A percentile compares a stretch with the other conserved stretches of the same genome.
Evolutionary conservation across 2,329 filamentous ascomycete genomes (phyloP).

Genomic region (Monosporascus sp.): DNA sequence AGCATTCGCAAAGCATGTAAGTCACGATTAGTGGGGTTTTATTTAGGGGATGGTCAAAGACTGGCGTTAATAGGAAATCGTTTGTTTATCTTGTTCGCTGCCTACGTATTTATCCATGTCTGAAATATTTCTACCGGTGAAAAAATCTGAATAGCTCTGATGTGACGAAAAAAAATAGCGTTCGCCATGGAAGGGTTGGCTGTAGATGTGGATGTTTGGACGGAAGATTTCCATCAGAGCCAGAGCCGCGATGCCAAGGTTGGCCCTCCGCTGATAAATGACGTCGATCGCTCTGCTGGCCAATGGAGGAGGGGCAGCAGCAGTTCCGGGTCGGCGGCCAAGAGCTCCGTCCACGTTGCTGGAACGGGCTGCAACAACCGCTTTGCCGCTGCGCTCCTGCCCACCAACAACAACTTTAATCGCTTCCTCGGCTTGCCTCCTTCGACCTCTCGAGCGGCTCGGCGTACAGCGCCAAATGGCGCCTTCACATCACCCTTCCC

Average conservation of each 20-base stretch:
- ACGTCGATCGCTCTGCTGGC: constrained; percentile 7
- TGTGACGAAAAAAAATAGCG: neutral
- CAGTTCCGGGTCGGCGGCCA: constrained; percentile 7
- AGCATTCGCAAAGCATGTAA: constrained; percentile 3
- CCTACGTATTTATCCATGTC: no score
- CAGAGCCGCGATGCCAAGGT: neutral
- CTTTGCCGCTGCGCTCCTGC: neutral
- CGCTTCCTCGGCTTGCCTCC: neutral
- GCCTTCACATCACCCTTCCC: constrained; percentile 1
- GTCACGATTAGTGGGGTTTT: neutral
- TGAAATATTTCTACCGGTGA: neutral
- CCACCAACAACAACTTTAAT: neutral
- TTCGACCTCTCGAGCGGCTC: neutral
- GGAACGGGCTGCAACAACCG: neutral
- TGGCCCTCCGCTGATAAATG: neutral
- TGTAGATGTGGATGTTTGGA: neutral
- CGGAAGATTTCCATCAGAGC: neutral
- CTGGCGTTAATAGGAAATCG: no score
- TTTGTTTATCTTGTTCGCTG: no score
- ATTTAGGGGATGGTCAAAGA: no score
- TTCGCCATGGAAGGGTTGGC: neutral
- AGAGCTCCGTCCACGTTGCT: constrained; percentile 10
- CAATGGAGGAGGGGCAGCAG: constrained; percentile 4
- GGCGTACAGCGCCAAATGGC: constrained; percentile 8
- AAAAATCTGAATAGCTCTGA: neutral